These are phyloP conservation scores for Verticillium longisporum DNA, from an alignment of 2,329 filamentous ascomycete genomes.

Conservation along the genomic window DNA sequence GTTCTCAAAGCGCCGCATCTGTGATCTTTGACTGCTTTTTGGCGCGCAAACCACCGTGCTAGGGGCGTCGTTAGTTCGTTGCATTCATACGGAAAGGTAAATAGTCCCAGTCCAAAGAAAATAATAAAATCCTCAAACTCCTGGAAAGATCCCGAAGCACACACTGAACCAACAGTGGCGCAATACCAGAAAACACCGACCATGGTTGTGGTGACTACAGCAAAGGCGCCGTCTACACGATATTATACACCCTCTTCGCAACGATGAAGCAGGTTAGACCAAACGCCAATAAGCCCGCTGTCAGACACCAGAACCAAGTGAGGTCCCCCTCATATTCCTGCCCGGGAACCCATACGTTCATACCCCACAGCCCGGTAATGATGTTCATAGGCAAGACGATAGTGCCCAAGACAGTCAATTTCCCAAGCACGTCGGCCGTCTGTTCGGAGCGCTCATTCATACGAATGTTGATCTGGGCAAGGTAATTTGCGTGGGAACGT, in stretches of 20 bases:
- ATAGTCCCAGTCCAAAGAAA: too few relatives aligned
- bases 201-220: too few relatives aligned
- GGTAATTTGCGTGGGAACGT: slow-evolving; percentile 89
- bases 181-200: not conserved
- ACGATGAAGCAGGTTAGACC: slow-evolving; percentile 73
- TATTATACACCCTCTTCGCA: slow-evolving; percentile 77
- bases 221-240: slow-evolving; percentile 44
- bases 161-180: not conserved
- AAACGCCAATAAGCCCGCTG: slow-evolving; percentile 69
- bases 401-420: slow-evolving; percentile 90
- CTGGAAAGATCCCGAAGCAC: not conserved
- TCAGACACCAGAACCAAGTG: slow-evolving; percentile 69
- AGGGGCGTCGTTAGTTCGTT: too few relatives aligned
- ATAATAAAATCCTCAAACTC: too few relatives aligned
- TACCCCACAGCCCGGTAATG: slow-evolving; percentile 96
- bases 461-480: slow-evolving; percentile 98
- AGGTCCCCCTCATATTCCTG: slow-evolving; percentile 74
- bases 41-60: too few relatives aligned
- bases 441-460: slow-evolving; percentile 98
- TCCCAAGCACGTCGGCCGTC: slow-evolving; percentile 90
- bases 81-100: too few relatives aligned
- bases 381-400: slow-evolving; percentile 99
- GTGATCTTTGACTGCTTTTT: too few relatives aligned
- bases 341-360: slow-evolving; percentile 96
- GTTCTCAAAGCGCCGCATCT: too few relatives aligned